Base-by-base conservation (phyloP, 768 basidiomycete species). In the Suillus ampliporus region DNA sequence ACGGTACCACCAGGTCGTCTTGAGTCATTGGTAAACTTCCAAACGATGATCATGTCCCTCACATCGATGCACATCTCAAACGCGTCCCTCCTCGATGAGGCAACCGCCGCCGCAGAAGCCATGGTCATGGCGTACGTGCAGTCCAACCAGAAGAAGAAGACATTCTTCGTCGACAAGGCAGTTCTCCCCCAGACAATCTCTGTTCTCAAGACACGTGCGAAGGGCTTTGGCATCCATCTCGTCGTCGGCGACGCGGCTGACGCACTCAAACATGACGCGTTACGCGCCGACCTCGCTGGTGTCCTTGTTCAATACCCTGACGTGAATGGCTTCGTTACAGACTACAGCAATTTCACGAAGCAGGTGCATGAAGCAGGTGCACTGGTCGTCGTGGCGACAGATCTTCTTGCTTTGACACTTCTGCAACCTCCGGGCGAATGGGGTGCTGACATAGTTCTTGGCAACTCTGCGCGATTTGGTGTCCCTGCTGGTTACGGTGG, bases 401-500 rank as follows among this genome's bases (percentile, higher is more conserved):
- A 99, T 77, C 84, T 99, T 58, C 84, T 99, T 44, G 94, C 97
- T 2, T 81, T 99, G 74, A 94, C 95, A 2, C 83, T 95, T 82
- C 82, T 99, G 63, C 94, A 92, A 69, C 94, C 97, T 34, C 97
- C 97, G 15, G 97, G 97, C 61, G 97, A 99, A 82, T 99, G 97
- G 95, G 97, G 97, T 57, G 96, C 95, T 35, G 97, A 99, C 74
- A 87, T 99, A 66, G 96, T 94, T 9, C 81, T 97, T 50, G 97
- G 97, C 43, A 98, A 97, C 74, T 94, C 95, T 17, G 97, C 92
- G 35, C 88, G 97, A 19, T 99, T 99, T 70, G 97, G 97, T 71
- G 97, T 99, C 17, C 96, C 97, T 21, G 86, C 89, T 50, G 97
- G 97, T n/a, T 97, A 95, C 74, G 97, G 97, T 59, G 97, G 97